phyloP scores from a whole-genome alignment of 148 eudicot species.

The Hydrangea macrophylla region DNA sequence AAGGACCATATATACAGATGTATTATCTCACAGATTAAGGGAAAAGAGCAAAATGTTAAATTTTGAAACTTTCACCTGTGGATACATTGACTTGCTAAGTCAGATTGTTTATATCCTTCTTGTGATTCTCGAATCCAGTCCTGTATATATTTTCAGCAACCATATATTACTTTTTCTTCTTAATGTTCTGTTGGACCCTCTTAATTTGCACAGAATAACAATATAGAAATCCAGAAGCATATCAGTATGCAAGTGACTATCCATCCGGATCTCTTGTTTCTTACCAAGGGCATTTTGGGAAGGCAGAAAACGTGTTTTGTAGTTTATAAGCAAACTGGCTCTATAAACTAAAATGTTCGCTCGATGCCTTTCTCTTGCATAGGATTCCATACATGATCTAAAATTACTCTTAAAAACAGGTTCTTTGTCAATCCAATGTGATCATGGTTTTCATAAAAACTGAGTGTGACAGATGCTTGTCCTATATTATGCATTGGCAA shows the following conservation, averaged over 20 bases:
- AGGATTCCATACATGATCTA: too few species aligned
- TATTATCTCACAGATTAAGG: background rate
- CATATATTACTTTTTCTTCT: background rate
- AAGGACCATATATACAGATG: too few species aligned
- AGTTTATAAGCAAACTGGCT: too few species aligned
- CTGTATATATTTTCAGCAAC: slow-evolving; percentile 33
- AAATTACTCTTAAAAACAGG: too few species aligned
- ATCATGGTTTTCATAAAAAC: too few species aligned
- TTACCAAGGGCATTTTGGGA: too few species aligned
- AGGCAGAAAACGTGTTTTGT: too few species aligned
- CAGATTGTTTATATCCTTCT: slow-evolving; percentile 70
- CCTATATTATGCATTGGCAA: too few species aligned
- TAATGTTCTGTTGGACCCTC: background rate
- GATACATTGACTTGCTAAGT: slow-evolving; percentile 72
- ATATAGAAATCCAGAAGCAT: slow-evolving; percentile 4
- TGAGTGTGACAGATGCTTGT: too few species aligned
- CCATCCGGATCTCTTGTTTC: background rate
- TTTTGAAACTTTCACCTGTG: slow-evolving; percentile 38
- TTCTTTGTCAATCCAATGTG: too few species aligned
- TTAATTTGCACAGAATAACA: background rate
- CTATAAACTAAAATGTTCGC: too few species aligned
- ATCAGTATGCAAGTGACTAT: background rate
- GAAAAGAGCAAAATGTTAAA: background rate
- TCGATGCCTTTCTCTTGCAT: too few species aligned
- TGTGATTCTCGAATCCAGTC: slow-evolving; percentile 65